phyloP scores from a whole-genome alignment of 257 asterid genomes.

The Solanum corneliomulleri region DNA sequence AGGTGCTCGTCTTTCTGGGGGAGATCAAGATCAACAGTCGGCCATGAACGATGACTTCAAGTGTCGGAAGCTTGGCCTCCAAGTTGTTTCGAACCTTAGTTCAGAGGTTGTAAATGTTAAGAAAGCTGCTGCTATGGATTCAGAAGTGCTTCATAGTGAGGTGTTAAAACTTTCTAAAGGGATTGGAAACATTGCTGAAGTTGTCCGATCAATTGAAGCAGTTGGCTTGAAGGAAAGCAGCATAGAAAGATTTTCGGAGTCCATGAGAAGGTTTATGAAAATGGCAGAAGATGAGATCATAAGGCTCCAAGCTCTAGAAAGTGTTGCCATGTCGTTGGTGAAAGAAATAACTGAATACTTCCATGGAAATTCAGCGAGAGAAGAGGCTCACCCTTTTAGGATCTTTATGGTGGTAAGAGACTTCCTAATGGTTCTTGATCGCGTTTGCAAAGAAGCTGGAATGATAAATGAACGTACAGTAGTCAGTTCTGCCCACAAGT shows the following conservation, averaged over 20 bases:
- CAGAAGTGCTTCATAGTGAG: slow-evolving; percentile 69
- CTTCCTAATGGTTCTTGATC: slow-evolving; percentile 63
- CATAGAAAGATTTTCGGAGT: slow-evolving; percentile 30
- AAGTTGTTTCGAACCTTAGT: slow-evolving; percentile 62
- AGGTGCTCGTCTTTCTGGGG: slow-evolving; percentile 59
- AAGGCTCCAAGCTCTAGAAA: slow-evolving; percentile 81
- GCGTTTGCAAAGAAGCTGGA: slow-evolving; percentile 92
- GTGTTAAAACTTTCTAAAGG: slow-evolving; percentile 72
- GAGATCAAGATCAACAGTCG: slow-evolving; percentile 25
- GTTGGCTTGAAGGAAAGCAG: slow-evolving; percentile 11
- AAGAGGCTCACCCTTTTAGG: slow-evolving; percentile 90
- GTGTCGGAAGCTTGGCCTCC: slow-evolving; percentile 76
- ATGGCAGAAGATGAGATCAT: slow-evolving; percentile 76
- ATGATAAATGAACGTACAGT: slow-evolving; percentile 70
- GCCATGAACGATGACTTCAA: slow-evolving; percentile 39
- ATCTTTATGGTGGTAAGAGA: slow-evolving; percentile 93
- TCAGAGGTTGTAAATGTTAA: slow-evolving; percentile 71
- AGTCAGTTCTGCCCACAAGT: slow-evolving; percentile 61
- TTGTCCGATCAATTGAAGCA: slow-evolving; percentile 22
- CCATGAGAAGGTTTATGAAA: slow-evolving; percentile 37
- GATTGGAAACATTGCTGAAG: slow-evolving; percentile 36
- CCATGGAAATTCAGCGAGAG: slow-evolving; percentile 86
- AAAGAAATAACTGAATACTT: slow-evolving; percentile 94
- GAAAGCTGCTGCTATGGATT: slow-evolving; percentile 93
- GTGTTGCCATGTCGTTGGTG: slow-evolving; percentile 59